Conservation (phyloP, 352 stramenopile species). For the Phytophthora rubi region DNA sequence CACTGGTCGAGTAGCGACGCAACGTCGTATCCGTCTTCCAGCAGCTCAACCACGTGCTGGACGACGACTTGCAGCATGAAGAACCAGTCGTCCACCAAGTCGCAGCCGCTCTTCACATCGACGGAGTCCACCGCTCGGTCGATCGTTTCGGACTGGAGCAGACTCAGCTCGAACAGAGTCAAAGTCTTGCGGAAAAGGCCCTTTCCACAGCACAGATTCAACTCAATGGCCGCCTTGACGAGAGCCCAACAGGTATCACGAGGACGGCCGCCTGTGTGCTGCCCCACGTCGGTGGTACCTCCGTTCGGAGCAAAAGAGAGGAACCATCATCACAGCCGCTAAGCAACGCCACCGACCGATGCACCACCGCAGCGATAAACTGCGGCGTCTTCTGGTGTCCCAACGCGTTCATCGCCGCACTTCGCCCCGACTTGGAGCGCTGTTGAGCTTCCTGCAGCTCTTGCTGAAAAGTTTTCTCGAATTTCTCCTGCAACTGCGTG, state of each 20-base stretch:
- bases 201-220: conserved; percentile 40
- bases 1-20: too few species aligned
- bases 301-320: conserved; percentile 15
- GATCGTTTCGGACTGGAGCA: conserved; percentile 8
- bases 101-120: not conserved
- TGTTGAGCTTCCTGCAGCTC: conserved; percentile 36
- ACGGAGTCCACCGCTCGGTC: not conserved
- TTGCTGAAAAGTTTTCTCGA: conserved; percentile 12
- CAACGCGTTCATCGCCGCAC: conserved; percentile 30
- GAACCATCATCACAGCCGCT: not conserved
- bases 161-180: conserved; percentile 35
- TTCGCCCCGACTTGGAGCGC: conserved; percentile 34
- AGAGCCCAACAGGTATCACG: conserved; percentile 66
- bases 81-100: too few species aligned
- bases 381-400: conserved; percentile 65
- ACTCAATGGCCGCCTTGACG: conserved; percentile 40
- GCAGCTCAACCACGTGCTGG: too few species aligned
- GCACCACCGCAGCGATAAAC: conserved; percentile 52
- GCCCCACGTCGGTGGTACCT: conserved; percentile 56
- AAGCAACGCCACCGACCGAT: conserved; percentile 12
- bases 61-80: too few species aligned
- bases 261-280: conserved; percentile 47
- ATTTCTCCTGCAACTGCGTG: conserved; percentile 9
- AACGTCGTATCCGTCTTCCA: too few species aligned
- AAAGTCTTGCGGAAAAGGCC: conserved; percentile 49